Evolutionary conservation across 768 basidiomycete genomes (phyloP).

Genomic region (Boletus rex-veris): DNA sequence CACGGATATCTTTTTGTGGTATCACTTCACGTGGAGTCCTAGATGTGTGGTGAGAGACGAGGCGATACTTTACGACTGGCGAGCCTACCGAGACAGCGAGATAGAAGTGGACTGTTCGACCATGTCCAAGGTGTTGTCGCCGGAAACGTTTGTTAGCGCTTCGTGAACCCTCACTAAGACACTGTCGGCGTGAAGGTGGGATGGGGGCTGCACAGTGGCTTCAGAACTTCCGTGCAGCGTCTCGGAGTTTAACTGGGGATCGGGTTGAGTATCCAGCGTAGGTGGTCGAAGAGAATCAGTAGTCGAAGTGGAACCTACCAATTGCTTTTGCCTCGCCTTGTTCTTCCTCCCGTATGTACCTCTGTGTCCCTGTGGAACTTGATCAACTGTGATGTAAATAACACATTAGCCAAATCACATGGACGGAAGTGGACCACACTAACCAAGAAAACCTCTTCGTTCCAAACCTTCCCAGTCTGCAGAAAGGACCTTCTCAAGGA

Average conservation of each 20-base stretch:
- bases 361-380: conserved; percentile 53
- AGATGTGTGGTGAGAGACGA: not conserved
- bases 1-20: conserved; percentile 35
- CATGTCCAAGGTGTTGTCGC: not conserved
- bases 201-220: not conserved
- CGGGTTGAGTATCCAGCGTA: not conserved
- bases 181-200: not conserved
- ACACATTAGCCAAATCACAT: not conserved
- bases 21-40: conserved; percentile 21
- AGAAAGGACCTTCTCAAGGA: conserved; percentile 89
- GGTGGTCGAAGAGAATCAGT: not conserved
- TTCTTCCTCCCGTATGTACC: not conserved
- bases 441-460: conserved; percentile 78
- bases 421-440: conserved; percentile 5
- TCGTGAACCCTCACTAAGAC: not conserved
- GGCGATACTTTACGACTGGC: not conserved
- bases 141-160: not conserved
- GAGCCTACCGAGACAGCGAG: no score
- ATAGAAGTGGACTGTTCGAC: not conserved
- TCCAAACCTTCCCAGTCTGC: conserved; percentile 76
- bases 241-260: not conserved
- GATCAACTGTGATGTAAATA: conserved; percentile 54
- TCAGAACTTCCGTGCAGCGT: not conserved
- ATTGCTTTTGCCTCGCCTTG: not conserved
- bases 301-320: not conserved